Evolutionary conservation across 805 yeast genomes (phyloP), one percentile per base, ranked within the genome.

Genomic region (Maudiozyma pseudohumilis): DNA sequence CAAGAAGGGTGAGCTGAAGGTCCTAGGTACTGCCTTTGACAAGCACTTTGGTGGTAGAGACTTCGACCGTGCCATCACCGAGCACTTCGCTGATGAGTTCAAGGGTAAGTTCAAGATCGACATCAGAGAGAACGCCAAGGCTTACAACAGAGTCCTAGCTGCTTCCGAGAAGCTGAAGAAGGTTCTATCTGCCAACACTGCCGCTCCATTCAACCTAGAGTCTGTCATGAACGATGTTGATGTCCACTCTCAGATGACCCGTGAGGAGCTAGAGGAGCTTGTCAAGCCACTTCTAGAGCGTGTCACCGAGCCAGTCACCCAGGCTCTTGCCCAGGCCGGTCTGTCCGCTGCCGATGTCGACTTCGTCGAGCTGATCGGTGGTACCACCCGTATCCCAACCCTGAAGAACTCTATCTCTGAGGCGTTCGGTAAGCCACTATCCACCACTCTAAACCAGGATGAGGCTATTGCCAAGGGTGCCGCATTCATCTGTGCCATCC

Each of bases 401-500:
- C 71, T 92, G 61, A 92, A 92, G 75, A 74, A 79, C 52, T 80
- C 75, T 59, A 73, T 92, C 52, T 52, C 81, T 52, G 83, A 80
- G 59, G 71, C 83, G 48, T 86, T 92, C 61, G 84, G 84, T 63
- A 83, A 83, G 69, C 80, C 70, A 54, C 72, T 92, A 60, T 84
- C 96, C 29, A 82, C 83, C 72, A 94, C 97, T 52, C 77, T 94
- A 68, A 92, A 92, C 75, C 96, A 88, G 70, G 99, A 92, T 62
- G 99, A 92, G 74, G 96, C 98, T 46, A 82, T 89, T 62, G 97
- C 98, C 40, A 85, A 89, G 66, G 99, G 99, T 72, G 94, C 95
- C 55, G 96, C 98, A 34, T 92, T 92, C 68, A 83, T 92, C 58
- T 92, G 98, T 66, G 99, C 98, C 51, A 84, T 87, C 70, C 97